phyloP scores from a whole-genome alignment of 2,329 filamentous ascomycete genomes.

The Ambrosiella beaveri region DNA sequence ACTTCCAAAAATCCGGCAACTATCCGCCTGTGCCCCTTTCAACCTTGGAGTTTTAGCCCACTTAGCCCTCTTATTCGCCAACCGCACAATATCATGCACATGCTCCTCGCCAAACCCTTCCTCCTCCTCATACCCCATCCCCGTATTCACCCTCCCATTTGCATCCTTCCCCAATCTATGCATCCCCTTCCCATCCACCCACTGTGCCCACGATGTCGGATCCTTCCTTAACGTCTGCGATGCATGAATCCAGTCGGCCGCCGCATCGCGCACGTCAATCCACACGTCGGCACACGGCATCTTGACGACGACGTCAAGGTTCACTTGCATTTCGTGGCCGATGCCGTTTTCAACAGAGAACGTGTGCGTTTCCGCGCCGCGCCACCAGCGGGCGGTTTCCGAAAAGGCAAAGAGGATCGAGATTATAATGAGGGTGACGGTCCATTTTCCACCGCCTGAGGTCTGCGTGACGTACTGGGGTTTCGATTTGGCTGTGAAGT shows the following conservation, averaged over 20 bases:
- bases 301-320: slow-evolving; percentile 77
- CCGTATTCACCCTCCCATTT: slow-evolving; percentile 35
- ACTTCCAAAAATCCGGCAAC: slow-evolving; percentile 78
- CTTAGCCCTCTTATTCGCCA: slow-evolving; percentile 44
- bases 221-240: slow-evolving; percentile 57
- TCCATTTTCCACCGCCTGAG: slow-evolving; percentile 83
- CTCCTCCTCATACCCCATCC: slow-evolving; percentile 42
- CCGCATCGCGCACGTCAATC: slow-evolving; percentile 91
- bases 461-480: slow-evolving; percentile 77
- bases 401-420: slow-evolving; percentile 59
- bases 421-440: slow-evolving; percentile 59
- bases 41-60: slow-evolving; percentile 61
- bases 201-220: slow-evolving; percentile 63
- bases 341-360: slow-evolving; percentile 91
- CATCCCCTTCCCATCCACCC: slow-evolving; percentile 54
- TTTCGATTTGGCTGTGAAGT: slow-evolving; percentile 69
- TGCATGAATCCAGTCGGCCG: slow-evolving; percentile 80
- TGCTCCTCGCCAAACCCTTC: slow-evolving; percentile 65
- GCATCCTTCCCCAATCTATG: slow-evolving; percentile 41
- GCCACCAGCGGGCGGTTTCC: slow-evolving; percentile 70
- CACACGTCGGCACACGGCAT: slow-evolving; percentile 85
- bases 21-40: slow-evolving; percentile 39
- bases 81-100: slow-evolving; percentile 75
- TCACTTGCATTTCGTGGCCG: slow-evolving; percentile 76
- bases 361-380: slow-evolving; percentile 66